Base-by-base conservation (phyloP, 1,284 basidiomycete species). In the Sporisorium graminicola region DNA sequence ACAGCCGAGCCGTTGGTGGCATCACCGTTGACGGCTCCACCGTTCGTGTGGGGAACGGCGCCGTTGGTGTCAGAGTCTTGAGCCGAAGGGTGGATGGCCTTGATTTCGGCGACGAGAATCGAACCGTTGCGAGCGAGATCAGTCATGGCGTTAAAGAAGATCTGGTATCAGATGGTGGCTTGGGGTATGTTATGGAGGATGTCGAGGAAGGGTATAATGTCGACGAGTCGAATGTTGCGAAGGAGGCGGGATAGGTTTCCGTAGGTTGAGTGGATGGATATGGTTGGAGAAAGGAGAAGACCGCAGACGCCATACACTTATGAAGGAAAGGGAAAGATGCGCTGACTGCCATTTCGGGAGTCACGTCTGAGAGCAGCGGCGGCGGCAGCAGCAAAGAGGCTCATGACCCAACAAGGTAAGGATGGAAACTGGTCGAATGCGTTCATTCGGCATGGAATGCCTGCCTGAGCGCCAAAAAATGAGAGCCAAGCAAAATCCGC, bases 71-170 rank as follows among this genome's bases (percentile, higher is more conserved):
- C 35, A 18, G 57, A 42, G 14, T 31, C 58, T 22, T 44, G 52
- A 42, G 49, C 33, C 18, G 65, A 49, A 49, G 60, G 57, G 58
- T 74, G 71, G 26, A 51, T 59, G 22, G 71, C 75, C 71, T 74
- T 74, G 71, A 74, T 74, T 44, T 74, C 75, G 67, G 75, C 67
- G 51, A 77, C 74, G 27, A 77, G 69, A 20, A 77, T 57, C 43
- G 74, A 77, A 24, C 74, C 74, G 56, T 60, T 77, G 27, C 74
- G 65, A 58, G 69, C 58, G 57, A 77, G 69, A 50, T 65, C 59
- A 49, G 74, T 68, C 74, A 77, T 77, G 26, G 16, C 65, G 63
- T 44, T 44, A 8, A 42, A 18, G 22, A 37, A 37, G 44, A 47
- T 26, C 27, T 29, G 57, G 58, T 63, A 56, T 67, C 46, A 31